Evolutionary conservation across 2,329 filamentous ascomycete species (phyloP).

Genomic region (Pestalotiopsis sp.): DNA sequence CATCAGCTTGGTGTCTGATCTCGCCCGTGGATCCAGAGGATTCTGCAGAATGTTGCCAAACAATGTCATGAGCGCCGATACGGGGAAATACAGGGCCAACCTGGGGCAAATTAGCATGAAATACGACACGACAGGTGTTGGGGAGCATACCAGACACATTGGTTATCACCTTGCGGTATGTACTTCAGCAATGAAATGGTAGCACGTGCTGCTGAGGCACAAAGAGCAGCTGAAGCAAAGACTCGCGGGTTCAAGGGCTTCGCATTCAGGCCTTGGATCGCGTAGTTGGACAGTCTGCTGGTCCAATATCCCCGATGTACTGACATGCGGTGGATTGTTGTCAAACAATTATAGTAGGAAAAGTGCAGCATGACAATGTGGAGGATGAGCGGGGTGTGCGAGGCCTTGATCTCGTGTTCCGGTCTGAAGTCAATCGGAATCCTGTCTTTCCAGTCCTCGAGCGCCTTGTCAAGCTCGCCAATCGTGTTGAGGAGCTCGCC

Average conservation of each 20-base stretch:
- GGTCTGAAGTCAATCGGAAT: slow-evolving; percentile 97
- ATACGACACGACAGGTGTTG: neutral
- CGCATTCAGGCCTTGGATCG: slow-evolving; percentile 90
- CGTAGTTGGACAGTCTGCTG: slow-evolving; percentile 88
- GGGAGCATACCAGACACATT: slow-evolving; percentile 81
- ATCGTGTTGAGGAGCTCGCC: slow-evolving; percentile 94
- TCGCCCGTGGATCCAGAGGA: slow-evolving; percentile 82
- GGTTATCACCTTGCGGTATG: slow-evolving; percentile 91
- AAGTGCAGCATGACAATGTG: slow-evolving; percentile 95
- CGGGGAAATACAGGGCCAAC: slow-evolving; percentile 95
- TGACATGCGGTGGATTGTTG: slow-evolving; percentile 97
- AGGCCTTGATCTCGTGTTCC: slow-evolving; percentile 92
- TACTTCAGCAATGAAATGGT: slow-evolving; percentile 95
- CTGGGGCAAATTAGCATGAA: slow-evolving; percentile 39
- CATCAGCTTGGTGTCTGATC: slow-evolving; percentile 89
- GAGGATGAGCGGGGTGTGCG: slow-evolving; percentile 88
- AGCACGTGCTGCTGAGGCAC: slow-evolving; percentile 87
- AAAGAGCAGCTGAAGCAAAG: slow-evolving; percentile 89
- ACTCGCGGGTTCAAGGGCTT: slow-evolving; percentile 89
- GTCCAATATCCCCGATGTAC: slow-evolving; percentile 99
- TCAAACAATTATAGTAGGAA: slow-evolving; percentile 95
- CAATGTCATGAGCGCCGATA: slow-evolving; percentile 89
- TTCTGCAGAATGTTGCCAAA: slow-evolving; percentile 98
- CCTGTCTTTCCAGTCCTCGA: slow-evolving; percentile 95
- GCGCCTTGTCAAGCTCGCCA: slow-evolving; percentile 83